Evolutionary conservation across 2,329 filamentous ascomycete species (phyloP).

Genomic region (Didymella sp.): DNA sequence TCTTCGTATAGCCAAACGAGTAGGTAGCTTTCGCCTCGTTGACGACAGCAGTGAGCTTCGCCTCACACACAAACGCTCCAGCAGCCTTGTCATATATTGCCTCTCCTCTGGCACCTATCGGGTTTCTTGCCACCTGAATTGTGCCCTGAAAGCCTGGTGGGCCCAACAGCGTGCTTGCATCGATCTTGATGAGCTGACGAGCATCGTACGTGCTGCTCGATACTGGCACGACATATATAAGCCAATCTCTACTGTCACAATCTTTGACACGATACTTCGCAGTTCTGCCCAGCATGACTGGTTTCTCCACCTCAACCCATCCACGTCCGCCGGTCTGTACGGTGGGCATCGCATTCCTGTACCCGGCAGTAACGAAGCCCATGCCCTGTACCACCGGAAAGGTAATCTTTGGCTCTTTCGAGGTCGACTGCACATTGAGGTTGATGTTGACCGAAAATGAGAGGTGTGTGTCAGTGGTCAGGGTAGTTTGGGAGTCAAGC

Average conservation of each 20-base stretch:
- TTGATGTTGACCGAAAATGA: constrained; percentile 72
- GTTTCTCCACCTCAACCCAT: constrained; percentile 70
- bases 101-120: constrained; percentile 65
- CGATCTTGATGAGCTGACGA: constrained; percentile 68
- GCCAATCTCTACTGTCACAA: constrained; percentile 72
- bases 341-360: constrained; percentile 71
- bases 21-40: constrained; percentile 68
- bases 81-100: constrained; percentile 75
- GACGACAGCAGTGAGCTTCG: constrained; percentile 69
- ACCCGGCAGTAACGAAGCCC: constrained; percentile 82
- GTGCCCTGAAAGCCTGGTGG: constrained; percentile 74
- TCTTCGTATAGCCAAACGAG: constrained; percentile 74
- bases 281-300: constrained; percentile 65
- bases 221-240: constrained; percentile 72
- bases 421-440: constrained; percentile 61
- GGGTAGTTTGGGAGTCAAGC: constrained; percentile 65
- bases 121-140: constrained; percentile 84
- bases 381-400: constrained; percentile 91
- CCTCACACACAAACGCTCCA: constrained; percentile 74
- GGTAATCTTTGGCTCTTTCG: constrained; percentile 66
- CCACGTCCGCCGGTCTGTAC: constrained; percentile 74
- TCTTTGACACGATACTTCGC: constrained; percentile 79
- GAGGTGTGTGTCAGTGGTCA: constrained; percentile 61
- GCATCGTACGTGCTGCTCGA: constrained; percentile 62
- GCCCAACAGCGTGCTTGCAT: constrained; percentile 70